A percentile compares a stretch with the other conserved stretches of the same genome.
Conservation (phyloP, 1,284 basidiomycete genomes). For the Kalmanozyma brasiliensis region DNA sequence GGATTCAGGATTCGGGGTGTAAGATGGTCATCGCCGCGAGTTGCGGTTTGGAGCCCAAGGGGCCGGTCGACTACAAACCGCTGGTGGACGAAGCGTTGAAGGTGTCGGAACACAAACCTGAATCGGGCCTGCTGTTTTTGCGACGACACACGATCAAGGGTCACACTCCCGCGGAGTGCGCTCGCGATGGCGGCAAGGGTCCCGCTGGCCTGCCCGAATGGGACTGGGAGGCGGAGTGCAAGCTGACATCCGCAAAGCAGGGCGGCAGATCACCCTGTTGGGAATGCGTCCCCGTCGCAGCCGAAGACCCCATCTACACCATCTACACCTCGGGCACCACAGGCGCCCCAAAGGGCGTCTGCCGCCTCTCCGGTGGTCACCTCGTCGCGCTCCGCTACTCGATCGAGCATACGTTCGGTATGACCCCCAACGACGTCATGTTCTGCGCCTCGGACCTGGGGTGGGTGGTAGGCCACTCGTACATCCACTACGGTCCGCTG, state of each 20-base stretch:
- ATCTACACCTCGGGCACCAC: conserved; percentile 62
- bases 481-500: conserved; percentile 61
- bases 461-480: conserved; percentile 54
- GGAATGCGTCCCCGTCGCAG: conserved; percentile 52
- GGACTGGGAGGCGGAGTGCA: conserved; percentile 57
- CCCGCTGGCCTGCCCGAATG: conserved; percentile 44
- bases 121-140: conserved; percentile 47
- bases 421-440: conserved; percentile 53
- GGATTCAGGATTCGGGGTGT: conserved; percentile 59
- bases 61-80: conserved; percentile 59
- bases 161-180: conserved; percentile 38
- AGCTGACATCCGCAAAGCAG: conserved; percentile 19
- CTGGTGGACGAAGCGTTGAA: conserved; percentile 59
- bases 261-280: conserved; percentile 48
- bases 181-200: conserved; percentile 18
- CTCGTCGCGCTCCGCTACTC: conserved; percentile 57
- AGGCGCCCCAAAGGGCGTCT: conserved; percentile 62
- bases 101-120: conserved; percentile 52
- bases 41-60: conserved; percentile 64
- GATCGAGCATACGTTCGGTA: conserved; percentile 61
- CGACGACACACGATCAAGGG: conserved; percentile 55
- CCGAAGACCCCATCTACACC: conserved; percentile 58
- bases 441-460: conserved; percentile 53
- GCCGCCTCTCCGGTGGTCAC: conserved; percentile 58
- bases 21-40: conserved; percentile 57